Evolutionary conservation across 2,329 filamentous ascomycete species (phyloP), one percentile per base, ranked within the genome.

Genomic region (Pseudopyrenochaeta lycopersici): DNA sequence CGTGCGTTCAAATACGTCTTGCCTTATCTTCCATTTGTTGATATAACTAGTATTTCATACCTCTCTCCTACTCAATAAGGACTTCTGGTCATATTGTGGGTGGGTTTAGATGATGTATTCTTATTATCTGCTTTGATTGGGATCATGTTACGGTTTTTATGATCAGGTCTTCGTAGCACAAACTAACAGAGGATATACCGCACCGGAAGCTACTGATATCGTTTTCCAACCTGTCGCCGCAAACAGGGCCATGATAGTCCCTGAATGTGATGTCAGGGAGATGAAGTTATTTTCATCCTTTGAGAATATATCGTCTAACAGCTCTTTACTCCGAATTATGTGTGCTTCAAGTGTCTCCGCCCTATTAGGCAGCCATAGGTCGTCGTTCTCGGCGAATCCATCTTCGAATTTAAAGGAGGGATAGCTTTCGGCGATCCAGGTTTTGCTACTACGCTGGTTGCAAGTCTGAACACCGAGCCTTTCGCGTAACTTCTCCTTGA

Each of bases 391-490:
- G 0, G 77, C 66, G 63, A 90, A 89, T 0, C 82, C 83, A 0
- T 70, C 62, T 70, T 89, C 87, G 42, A 89, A 82, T 4, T 60
- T 55, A 62, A 82, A 86, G 0, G 61, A 65, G 0, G 84, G 84
- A 38, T 84, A 82, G 0, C 78, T 71, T 2, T 71, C 57, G 7
- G 73, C 68, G 52, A 89, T 84, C 52, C 80, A 78, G 1, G 80
- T 78, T 62, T 78, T 81, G 58, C 74, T 81, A 10, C 80, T 82
- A 9, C 87, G 79, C 32, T 82, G 79, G 71, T 90, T 85, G 68
- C 88, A 90, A 1, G 86, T 88, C 65, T 89, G 87, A 33, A 85
- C 82, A 49, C 82, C 85, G 52, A 89, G 82, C 5, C 82, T 81
- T 72, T 90, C 87, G 32, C 87, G 81, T 60, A 89, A 45, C 23